A percentile compares a stretch with the other conserved stretches of the same genome.
phyloP scores from a whole-genome alignment of 306 rosid species.

The Parietaria judaica region DNA sequence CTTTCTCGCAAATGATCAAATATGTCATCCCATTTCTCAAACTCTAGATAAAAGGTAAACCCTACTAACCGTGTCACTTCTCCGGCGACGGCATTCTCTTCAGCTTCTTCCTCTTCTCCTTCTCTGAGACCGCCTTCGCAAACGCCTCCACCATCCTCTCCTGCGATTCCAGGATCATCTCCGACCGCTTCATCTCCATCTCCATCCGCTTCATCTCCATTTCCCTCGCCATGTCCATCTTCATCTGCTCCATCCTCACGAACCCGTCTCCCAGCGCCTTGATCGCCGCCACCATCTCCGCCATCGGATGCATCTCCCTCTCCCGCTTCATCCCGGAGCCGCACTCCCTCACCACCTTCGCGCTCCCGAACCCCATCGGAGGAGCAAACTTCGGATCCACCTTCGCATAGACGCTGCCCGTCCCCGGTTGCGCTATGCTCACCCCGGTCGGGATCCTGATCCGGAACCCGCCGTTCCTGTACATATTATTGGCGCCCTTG shows the following conservation, averaged over 20 bases:
- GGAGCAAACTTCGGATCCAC: constrained; percentile 35
- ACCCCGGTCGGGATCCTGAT: constrained; percentile 75
- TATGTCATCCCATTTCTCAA: background rate
- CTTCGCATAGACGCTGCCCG: constrained; percentile 28
- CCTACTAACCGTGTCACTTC: too few species aligned
- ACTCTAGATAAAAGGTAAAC: background rate
- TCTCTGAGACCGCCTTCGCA: constrained; percentile 71
- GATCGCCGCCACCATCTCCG: constrained; percentile 72
- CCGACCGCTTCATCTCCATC: constrained; percentile 92
- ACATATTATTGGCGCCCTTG: constrained; percentile 51
- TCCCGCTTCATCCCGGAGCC: constrained; percentile 31
- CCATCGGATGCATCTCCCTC: constrained; percentile 46
- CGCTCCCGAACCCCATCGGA: constrained; percentile 21
- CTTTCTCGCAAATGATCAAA: too few species aligned
- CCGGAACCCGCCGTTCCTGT: constrained; percentile 60
- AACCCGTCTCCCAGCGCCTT: constrained; percentile 85
- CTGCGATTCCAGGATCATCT: constrained; percentile 93
- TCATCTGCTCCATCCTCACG: constrained; percentile 88
- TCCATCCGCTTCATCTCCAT: constrained; percentile 86
- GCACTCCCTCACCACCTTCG: constrained; percentile 48
- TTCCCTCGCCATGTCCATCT: constrained; percentile 96
- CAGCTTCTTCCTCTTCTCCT: constrained; percentile 58
- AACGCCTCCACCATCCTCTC: constrained; percentile 82
- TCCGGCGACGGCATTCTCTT: constrained; percentile 54
- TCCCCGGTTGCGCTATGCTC: constrained; percentile 60